These are phyloP conservation scores for Penicillium desertorum DNA, from an alignment of 495 filamentous ascomycete species.

Conservation along the genomic window DNA sequence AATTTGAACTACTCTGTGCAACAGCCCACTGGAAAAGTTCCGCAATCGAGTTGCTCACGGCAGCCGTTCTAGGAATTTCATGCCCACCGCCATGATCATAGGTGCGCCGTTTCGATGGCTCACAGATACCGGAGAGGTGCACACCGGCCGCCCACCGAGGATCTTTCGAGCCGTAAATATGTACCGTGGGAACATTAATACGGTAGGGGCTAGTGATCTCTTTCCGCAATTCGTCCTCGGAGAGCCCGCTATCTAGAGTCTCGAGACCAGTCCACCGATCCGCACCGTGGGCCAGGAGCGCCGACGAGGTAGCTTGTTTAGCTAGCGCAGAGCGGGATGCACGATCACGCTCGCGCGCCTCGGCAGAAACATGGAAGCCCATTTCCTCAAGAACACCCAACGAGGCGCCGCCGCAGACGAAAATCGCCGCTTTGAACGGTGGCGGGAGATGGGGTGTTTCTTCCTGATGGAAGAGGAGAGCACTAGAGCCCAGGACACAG, in stretches of 20 bases:
- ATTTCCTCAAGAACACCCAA: conserved; percentile 49
- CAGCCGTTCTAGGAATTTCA: conserved; percentile 49
- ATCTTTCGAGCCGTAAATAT: conserved; percentile 60
- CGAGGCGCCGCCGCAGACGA: conserved; percentile 56
- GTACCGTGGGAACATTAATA: conserved; percentile 60
- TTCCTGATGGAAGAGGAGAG: conserved; percentile 40
- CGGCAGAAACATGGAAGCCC: conserved; percentile 47
- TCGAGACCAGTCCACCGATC: conserved; percentile 30
- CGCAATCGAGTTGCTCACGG: conserved; percentile 37
- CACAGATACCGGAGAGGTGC: conserved; percentile 57
- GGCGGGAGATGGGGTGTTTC: conserved; percentile 36
- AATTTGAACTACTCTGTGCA: not conserved
- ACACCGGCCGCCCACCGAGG: conserved; percentile 54
- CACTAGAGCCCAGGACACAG: conserved; percentile 49
- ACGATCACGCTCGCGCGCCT: conserved; percentile 40
- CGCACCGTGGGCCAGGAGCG: conserved; percentile 31
- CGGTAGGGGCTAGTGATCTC: conserved; percentile 39
- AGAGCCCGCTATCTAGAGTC: conserved; percentile 35
- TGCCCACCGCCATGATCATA: conserved; percentile 58
- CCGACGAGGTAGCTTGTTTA: conserved; percentile 27
- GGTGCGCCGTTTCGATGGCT: conserved; percentile 43
- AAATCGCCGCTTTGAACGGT: conserved; percentile 60
- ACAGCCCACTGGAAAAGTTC: conserved; percentile 41
- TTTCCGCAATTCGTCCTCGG: conserved; percentile 52
- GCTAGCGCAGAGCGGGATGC: conserved; percentile 31